Evolutionary conservation across 345 rosid species (phyloP), one percentile per base, ranked within the genome.

Genomic region (Pugionium cornutum): DNA sequence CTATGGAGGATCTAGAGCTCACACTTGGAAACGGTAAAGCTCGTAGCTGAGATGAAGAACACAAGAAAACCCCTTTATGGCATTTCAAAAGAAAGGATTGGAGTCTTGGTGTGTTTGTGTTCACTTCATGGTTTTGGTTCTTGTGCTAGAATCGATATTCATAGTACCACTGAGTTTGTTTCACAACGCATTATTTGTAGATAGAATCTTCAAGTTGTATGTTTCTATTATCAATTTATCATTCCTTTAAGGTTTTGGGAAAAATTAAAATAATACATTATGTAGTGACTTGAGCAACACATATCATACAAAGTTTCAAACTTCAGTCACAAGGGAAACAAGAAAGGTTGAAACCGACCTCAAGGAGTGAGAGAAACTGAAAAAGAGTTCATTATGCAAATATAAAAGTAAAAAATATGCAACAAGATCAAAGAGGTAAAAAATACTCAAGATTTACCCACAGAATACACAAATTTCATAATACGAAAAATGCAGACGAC

Each of bases 1-100:
- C 87, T 44, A 56, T 94, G 82, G 99, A 94, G 58, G 99, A 91
- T 66, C 91, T 94, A 28, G 99, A 94, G 83, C 99, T 94, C 79
- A 87, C 96, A 1, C 96, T 94, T 40, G 99, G 97, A 71, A 83
- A 71, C 10, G 77, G 78, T 57, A 94, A 91, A 81, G 86, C 73
- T 65, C 76, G 43, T 53, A 62, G 62, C n/a, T 66, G 75, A 63
- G 39, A 44, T 69, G 58, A 49, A 40, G 63, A 54, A 62, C 6
- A 31, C 26, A 35, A 8, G 55, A 62, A 54, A 3, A 27, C 7
- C 18, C 65, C 3, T 10, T 33, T 41, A 34, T 49, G 65, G 59
- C 70, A 49, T 63, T 52, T 39, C 8, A 46, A 32, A 35, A 72
- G 47, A 60, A 36, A 58, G 49, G 46, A 28, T 36, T 46, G 43